Evolutionary conservation across 257 asterid genomes (phyloP).

Genomic region (Solanum etuberosum): DNA sequence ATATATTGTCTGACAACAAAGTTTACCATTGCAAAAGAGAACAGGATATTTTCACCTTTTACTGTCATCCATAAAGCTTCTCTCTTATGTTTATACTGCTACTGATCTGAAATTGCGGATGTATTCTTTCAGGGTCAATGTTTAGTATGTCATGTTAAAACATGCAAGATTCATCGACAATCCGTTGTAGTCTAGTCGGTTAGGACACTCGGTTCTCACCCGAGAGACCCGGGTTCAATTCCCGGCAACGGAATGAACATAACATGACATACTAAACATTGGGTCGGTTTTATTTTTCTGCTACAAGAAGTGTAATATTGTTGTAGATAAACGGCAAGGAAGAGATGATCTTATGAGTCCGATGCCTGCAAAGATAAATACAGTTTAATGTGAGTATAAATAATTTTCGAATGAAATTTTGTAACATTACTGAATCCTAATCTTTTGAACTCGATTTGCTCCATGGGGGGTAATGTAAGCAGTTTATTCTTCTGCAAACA

Average conservation of each 20-base stretch:
- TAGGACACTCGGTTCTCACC: conserved; percentile 99
- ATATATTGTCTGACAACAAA: not conserved
- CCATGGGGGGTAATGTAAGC: not conserved
- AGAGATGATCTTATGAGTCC: not conserved
- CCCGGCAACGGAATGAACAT: conserved; percentile 49
- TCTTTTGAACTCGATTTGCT: not conserved
- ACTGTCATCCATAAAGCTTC: not conserved
- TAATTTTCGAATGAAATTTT: too few species aligned
- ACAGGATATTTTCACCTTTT: not conserved
- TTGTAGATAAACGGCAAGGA: not conserved
- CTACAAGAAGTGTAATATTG: not conserved
- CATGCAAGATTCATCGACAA: not conserved
- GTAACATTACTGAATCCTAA: too few species aligned
- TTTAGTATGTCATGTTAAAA: not conserved
- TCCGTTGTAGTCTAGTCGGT: conserved; percentile 99
- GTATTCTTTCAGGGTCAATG: not conserved
- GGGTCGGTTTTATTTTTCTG: not conserved
- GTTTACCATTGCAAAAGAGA: not conserved
- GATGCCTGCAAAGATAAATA: not conserved
- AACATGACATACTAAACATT: not conserved
- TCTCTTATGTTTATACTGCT: not conserved
- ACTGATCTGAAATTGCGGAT: not conserved
- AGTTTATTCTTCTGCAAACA: not conserved
- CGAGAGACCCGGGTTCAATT: conserved; percentile 93
- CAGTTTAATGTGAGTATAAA: not conserved